A percentile compares a stretch with the other conserved stretches of the same genome.
Evolutionary conservation across 2,329 filamentous ascomycete genomes (phyloP).

Genomic region (Pseudogymnoascus sp.): DNA sequence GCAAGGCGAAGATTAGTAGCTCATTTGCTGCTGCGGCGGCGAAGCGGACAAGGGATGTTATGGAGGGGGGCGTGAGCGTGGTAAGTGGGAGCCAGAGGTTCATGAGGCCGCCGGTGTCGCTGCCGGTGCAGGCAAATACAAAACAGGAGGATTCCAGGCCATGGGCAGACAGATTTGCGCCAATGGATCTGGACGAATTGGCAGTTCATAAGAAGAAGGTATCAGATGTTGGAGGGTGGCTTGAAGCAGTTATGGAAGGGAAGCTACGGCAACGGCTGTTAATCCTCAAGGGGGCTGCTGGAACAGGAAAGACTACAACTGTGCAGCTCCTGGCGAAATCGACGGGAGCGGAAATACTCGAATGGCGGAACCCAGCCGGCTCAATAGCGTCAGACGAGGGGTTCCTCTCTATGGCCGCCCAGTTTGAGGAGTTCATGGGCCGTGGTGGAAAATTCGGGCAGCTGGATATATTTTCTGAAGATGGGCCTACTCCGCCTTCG

Average conservation of each 20-base stretch:
- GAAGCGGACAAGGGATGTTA: constrained; percentile 40
- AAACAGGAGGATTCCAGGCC: constrained; percentile 54
- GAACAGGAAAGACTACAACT: constrained; percentile 88
- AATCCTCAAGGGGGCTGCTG: constrained; percentile 81
- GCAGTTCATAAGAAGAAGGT: constrained; percentile 95
- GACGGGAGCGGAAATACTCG: constrained; percentile 68
- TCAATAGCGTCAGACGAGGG: constrained; percentile 44
- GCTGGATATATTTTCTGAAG: constrained; percentile 40
- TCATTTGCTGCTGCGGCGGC: constrained; percentile 47
- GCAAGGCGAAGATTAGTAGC: constrained; percentile 42
- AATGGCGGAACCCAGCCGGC: constrained; percentile 80
- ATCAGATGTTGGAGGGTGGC: constrained; percentile 72
- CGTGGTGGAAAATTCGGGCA: constrained; percentile 73
- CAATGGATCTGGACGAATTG: constrained; percentile 67
- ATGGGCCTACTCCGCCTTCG: constrained; percentile 19
- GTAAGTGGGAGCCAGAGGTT: constrained; percentile 42
- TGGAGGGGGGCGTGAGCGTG: constrained; percentile 17
- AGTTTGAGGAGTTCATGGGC: constrained; percentile 88
- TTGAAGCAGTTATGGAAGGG: constrained; percentile 64
- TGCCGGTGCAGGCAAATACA: constrained; percentile 21
- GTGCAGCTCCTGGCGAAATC: constrained; percentile 67
- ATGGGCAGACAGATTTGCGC: constrained; percentile 82
- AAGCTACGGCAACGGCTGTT: constrained; percentile 62
- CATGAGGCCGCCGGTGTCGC: constrained; percentile 34
- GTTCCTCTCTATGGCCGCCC: constrained; percentile 61